These are phyloP conservation scores for Flaveria robusta DNA, from an alignment of 129 eudicot genomes.

Conservation along the genomic window DNA sequence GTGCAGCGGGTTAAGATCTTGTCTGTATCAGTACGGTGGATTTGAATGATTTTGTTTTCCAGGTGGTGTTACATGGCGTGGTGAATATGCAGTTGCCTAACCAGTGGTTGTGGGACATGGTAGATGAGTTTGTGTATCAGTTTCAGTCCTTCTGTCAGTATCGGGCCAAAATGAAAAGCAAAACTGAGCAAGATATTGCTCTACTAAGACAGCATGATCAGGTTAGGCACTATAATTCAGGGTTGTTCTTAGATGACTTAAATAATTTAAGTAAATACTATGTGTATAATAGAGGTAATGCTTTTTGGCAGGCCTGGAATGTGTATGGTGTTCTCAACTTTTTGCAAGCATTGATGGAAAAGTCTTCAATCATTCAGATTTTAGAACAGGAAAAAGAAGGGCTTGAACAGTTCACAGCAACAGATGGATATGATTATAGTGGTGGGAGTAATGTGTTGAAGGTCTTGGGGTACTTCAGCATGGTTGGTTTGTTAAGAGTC, in stretches of 20 bases:
- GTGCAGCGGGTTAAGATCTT: constrained; percentile 1
- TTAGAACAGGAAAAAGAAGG: constrained; percentile 92
- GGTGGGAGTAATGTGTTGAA: constrained; percentile 98
- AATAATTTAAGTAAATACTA: not conserved
- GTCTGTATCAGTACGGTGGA: not conserved
- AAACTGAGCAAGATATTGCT: constrained; percentile 90
- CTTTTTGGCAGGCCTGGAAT: constrained; percentile 79
- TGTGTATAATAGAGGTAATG: not conserved
- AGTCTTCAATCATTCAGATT: constrained; percentile 72
- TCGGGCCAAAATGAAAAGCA: constrained; percentile 95
- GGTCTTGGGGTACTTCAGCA: constrained; percentile 97
- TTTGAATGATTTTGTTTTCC: constrained; percentile 18
- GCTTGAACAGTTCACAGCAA: constrained; percentile 78
- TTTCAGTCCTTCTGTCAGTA: constrained; percentile 94
- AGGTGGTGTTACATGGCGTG: constrained; percentile 92
- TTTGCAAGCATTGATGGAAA: constrained; percentile 94
- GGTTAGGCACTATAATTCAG: constrained; percentile 37
- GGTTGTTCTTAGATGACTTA: not conserved
- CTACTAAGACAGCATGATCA: constrained; percentile 72
- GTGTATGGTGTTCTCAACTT: constrained; percentile 94
- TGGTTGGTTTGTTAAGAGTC: constrained; percentile 91
- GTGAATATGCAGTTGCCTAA: constrained; percentile 95
- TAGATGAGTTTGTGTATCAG: constrained; percentile 95
- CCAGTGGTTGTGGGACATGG: constrained; percentile 99
- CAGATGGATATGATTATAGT: constrained; percentile 86